Base-by-base conservation (phyloP, 768 basidiomycete species). In the Mycena venus region DNA sequence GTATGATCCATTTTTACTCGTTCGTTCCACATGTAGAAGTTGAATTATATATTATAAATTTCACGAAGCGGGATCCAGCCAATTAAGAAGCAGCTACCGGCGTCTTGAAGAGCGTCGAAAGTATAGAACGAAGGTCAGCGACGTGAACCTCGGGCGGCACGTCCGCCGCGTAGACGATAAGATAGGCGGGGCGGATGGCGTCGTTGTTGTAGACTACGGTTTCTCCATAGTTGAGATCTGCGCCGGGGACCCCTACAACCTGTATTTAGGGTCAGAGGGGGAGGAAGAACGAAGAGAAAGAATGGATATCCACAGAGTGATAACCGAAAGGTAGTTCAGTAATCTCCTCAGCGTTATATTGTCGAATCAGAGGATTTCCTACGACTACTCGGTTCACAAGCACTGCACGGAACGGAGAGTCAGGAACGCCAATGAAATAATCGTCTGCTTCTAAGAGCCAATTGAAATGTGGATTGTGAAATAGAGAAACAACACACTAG, bases 151-250 rank as follows among this genome's bases (percentile, higher is more conserved):
- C 76, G 12, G 84, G 80, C 38, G 74, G 72, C 36, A 85, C 81
- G 38, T 62, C 53, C 25, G 80, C 58, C 21, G 89, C 90, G 76
- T 93, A 93, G 23, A 92, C 88, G n/a, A 93, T 81, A 68, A 93
- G 84, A 81, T 89, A 93, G 0, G 91, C 91, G 21, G 92, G 92
- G 10, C 91, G 88, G 75, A 92, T 89, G 32, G 92, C 91, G 74
- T 92, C 91, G 77, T 92, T 92, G 53, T 84, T 78, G 76, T 93
- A 93, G 17, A 92, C 91, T 10, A 93, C 91, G 4, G 90, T 92
- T 80, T 93, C 92, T 80, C 91, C 91, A 71, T 92, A 93, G 78
- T 93, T 93, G 60, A 93, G 82, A 78, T 91, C 90, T 44, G 81
- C 83, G 1, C 92, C 92, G n/a, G 92, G 92, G 73, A 89, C 86